Base-by-base conservation (phyloP, 768 basidiomycete genomes). In the Phylloporus sp. region DNA sequence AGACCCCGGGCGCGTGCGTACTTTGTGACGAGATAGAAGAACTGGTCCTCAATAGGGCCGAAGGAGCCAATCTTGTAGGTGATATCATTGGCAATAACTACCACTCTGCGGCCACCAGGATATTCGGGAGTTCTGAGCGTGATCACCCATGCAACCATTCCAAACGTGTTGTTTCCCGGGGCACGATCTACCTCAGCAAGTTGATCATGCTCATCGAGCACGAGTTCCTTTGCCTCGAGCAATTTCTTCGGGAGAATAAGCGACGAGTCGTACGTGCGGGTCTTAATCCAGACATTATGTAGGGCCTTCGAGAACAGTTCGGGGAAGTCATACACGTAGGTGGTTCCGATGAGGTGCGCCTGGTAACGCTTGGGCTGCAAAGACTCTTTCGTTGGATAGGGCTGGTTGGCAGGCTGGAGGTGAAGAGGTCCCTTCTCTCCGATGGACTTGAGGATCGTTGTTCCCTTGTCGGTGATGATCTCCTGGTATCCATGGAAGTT, bases 281-380 rank as follows among this genome's bases (percentile, higher is more conserved):
- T 82, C 60, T 85, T 84, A 57, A 80, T 74, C 97, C 97, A 99
- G 55, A 93, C 79, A 62, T 94, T 92, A 64, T 93, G 89, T 53
- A 98, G 76, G 7, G 95, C 94, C 74, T 98, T 98, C 34, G 94
- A 87, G 79, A 98, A 99, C 57, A 99, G 83, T 63, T 97, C 97
- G 36, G 97, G 97, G 86, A 98, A 99, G 72, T 98, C 97, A 72
- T 98, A 98, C 28, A 90, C 95, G 68, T 98, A 99, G 45, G 97
- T 99, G 27, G 97, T 99, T 47, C 97, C 97, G 59, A 97, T 86
- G 53, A 97, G 82, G 70, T 99, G 97, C 22, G 97, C 97, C 67
- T 98, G 95, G 75, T 98, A 98, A 57, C 97, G 93, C 71, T 97
- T 95, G 36, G 97, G 97, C 67, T 99, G 97, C 42, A 99, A 76